Evolutionary conservation across 768 basidiomycete genomes (phyloP).

Genomic region (Tulasnella sp.): DNA sequence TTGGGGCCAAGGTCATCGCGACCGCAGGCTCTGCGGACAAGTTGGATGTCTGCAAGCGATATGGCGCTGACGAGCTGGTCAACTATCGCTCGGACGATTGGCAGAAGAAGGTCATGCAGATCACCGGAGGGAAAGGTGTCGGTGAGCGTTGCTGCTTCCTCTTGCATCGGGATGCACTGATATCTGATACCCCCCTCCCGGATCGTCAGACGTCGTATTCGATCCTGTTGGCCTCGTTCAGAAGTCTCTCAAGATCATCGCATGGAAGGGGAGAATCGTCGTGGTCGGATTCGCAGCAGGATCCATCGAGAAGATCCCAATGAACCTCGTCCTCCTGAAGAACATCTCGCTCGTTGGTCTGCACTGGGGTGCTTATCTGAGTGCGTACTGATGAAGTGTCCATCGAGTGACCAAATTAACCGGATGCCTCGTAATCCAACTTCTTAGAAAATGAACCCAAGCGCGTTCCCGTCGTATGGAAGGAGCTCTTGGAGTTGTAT

Average conservation of each 20-base stretch:
- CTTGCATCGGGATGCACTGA: not conserved
- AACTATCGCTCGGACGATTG: constrained; percentile 69
- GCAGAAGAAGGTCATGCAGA: constrained; percentile 79
- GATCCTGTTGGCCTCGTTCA: constrained; percentile 77
- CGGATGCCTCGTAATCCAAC: not conserved
- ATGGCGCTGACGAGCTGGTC: constrained; percentile 73
- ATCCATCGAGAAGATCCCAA: constrained; percentile 78
- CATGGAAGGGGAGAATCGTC: constrained; percentile 84
- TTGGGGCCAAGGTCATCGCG: constrained; percentile 92
- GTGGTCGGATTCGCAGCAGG: constrained; percentile 92
- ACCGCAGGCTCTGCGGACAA: constrained; percentile 75
- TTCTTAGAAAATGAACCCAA: constrained; percentile 53
- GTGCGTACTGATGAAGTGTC: constrained; percentile 31
- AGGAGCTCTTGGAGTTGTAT: constrained; percentile 60
- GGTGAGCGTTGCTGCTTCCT: constrained; percentile 25
- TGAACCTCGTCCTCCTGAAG: constrained; percentile 66
- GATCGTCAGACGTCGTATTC: constrained; percentile 66
- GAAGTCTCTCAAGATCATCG: constrained; percentile 87
- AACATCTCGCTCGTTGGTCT: constrained; percentile 76
- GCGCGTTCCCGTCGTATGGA: constrained; percentile 59
- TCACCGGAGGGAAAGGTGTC: constrained; percentile 77
- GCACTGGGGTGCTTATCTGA: constrained; percentile 72
- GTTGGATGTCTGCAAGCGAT: constrained; percentile 64
- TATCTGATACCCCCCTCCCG: not conserved
- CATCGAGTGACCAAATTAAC: not conserved